Evolutionary conservation across 192 early-diverging fungal species (phyloP), one percentile per base, ranked within the genome.

Genomic region (Coemansia aciculifera): DNA sequence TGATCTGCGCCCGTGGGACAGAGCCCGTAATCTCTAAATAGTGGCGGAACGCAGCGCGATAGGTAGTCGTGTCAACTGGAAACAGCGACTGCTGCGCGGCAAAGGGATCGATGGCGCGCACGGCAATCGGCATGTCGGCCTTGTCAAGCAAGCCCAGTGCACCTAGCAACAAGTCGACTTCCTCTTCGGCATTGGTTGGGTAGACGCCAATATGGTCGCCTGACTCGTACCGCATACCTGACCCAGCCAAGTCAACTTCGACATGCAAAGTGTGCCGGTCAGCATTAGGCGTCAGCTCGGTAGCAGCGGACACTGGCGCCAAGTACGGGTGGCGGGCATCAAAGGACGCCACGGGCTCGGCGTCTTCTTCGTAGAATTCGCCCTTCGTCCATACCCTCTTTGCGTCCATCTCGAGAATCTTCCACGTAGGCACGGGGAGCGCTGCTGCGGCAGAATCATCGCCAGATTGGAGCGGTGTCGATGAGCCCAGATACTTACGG

Each of bases 151-250:
- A 68, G 17, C 86, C 77, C 37, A 94, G 85, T 6, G 89, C 84
- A 13, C 73, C 57, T 43, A 91, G 89, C 42, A 93, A 77, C 40
- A 85, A 77, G 11, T 86, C 62, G 8, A 96, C 92, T 54, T 94
- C 88, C 38, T 83, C 85, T 24, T 90, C 90, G n/a, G 90, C 83
- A 79, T 98, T 99, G 21, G 86, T 85, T 0, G 95, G 90, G 86
- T 90, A 98, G 24, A 99, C 86, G 23, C 95, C 98, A 61, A 96
- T 86, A 72, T 99, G 98, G 74, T 99, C 98, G 62, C 98, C 98
- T 12, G 93, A 84, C 67, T 93, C 89, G 78, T 99, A 98, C 17
- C 81, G 86, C 77, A 98, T 78, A 21, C 91, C 90, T 12, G 89
- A 91, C 39, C 87, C 93, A 24, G 81, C 64, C 56, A 98, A 84